A percentile compares a stretch with the other conserved stretches of the same genome.
Evolutionary conservation across 2,329 filamentous ascomycete species (phyloP).

Genomic region (Monosporascus sp.): DNA sequence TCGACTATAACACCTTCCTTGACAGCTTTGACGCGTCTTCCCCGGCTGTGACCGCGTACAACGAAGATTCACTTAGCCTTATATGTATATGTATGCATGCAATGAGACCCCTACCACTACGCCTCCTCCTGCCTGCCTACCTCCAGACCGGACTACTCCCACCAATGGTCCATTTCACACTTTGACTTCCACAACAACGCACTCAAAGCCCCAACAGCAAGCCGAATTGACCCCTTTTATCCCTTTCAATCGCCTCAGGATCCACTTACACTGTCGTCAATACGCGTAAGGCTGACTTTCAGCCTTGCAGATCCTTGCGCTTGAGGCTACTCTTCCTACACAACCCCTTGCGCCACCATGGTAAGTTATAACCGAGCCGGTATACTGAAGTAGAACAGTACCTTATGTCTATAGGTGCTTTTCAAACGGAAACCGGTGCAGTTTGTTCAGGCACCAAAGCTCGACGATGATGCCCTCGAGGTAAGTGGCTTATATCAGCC

Average conservation of each 20-base stretch:
- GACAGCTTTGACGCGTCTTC: conserved; percentile 13
- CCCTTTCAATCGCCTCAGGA: conserved; percentile 15
- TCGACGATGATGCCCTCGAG: conserved; percentile 79
- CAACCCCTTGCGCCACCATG: conserved; percentile 24
- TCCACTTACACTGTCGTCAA: conserved; percentile 22
- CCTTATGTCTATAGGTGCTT: conserved; percentile 61
- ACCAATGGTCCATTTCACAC: not conserved
- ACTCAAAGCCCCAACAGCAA: conserved; percentile 19
- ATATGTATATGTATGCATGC: conserved; percentile 11
- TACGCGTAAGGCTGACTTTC: conserved; percentile 29
- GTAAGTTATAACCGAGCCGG: conserved; percentile 18
- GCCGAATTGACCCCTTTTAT: not conserved
- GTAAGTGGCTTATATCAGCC: conserved; percentile 41
- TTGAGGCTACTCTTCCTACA: conserved; percentile 10
- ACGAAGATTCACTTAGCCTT: conserved; percentile 10
- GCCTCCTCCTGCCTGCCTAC: conserved; percentile 8
- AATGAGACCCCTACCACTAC: conserved; percentile 1
- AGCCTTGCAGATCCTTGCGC: conserved; percentile 36
- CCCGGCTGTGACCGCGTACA: conserved; percentile 12
- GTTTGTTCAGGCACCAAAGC: conserved; percentile 64
- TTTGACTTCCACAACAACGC: conserved; percentile 17
- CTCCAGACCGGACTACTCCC: conserved; percentile 17
- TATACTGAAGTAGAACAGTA: conserved; percentile 4
- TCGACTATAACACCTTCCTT: conserved; percentile 1
- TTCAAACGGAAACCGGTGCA: conserved; percentile 95